phyloP scores from a whole-genome alignment of 441 rosid species.

The Metrosideros polymorpha region DNA sequence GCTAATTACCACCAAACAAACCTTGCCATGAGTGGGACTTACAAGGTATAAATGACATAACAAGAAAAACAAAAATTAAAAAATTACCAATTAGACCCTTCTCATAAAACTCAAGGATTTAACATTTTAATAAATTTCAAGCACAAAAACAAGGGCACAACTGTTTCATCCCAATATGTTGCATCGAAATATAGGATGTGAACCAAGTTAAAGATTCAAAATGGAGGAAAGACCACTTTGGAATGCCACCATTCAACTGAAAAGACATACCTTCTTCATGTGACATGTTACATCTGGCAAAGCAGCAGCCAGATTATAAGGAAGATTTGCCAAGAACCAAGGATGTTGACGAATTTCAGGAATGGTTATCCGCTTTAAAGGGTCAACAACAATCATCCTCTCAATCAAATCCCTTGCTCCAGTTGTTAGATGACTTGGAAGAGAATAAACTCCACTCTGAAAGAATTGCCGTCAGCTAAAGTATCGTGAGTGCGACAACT shows the following conservation, averaged over 20 bases:
- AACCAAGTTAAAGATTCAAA: not conserved
- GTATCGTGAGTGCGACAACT: not conserved
- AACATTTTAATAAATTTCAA: not conserved
- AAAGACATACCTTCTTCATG: not conserved
- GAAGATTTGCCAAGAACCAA: slow-evolving; percentile 6
- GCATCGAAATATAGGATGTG: not conserved
- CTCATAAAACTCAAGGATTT: not conserved
- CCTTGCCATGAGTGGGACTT: not conserved
- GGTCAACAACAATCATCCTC: slow-evolving; percentile 8
- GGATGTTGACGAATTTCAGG: slow-evolving; percentile 2
- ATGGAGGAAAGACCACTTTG: not conserved
- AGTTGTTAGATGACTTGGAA: slow-evolving; percentile 1
- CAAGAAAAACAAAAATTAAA: not conserved
- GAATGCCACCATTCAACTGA: not conserved
- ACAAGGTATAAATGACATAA: not conserved
- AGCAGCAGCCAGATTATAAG: not conserved
- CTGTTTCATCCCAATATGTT: not conserved
- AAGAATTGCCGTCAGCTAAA: not conserved
- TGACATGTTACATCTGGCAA: not conserved
- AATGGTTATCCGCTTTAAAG: slow-evolving; percentile 4
- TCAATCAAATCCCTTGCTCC: slow-evolving; percentile 7
- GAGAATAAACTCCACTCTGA: slow-evolving; percentile 1
- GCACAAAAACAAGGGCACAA: not conserved
- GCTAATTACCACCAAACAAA: not conserved
- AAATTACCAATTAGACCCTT: not conserved